These are phyloP conservation scores for Globisporangium middletonii DNA, from an alignment of 352 stramenopile species.

Conservation along the genomic window DNA sequence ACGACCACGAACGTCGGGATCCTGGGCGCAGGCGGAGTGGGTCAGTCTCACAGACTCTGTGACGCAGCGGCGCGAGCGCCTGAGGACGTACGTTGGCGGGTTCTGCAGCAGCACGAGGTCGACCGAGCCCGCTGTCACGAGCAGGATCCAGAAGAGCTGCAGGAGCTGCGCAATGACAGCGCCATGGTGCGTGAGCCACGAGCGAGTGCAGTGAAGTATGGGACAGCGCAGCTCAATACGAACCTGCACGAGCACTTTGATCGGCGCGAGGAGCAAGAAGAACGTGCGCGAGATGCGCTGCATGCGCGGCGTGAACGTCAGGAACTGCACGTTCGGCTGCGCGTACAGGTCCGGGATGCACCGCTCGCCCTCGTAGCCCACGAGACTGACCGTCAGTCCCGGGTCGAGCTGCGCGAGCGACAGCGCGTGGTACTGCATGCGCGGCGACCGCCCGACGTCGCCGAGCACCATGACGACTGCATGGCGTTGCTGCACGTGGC, in stretches of 20 bases:
- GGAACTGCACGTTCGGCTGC: conserved; percentile 59
- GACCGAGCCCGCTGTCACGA: conserved; percentile 58
- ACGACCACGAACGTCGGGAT: conserved; percentile 94
- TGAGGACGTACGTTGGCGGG: conserved; percentile 81
- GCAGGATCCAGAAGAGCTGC: conserved; percentile 78
- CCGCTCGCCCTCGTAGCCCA: conserved; percentile 92
- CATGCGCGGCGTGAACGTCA: conserved; percentile 69
- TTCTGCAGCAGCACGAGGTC: conserved; percentile 98
- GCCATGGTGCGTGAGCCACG: neutral
- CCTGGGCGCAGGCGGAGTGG: conserved; percentile 18
- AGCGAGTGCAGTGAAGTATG: too few relatives aligned
- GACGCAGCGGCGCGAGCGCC: too few relatives aligned
- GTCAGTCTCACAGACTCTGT: too few relatives aligned
- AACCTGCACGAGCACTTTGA: conserved; percentile 77
- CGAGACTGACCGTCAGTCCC: conserved; percentile 74
- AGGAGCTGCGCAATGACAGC: conserved; percentile 29
- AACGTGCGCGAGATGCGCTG: conserved; percentile 53
- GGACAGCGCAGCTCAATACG: neutral
- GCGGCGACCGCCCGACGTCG: conserved; percentile 94
- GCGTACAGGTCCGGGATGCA: conserved; percentile 73
- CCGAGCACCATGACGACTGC: conserved; percentile 92
- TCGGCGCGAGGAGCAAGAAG: conserved; percentile 72
- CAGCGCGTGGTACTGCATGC: conserved; percentile 99
- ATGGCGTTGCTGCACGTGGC: conserved; percentile 27
- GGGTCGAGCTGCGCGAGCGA: conserved; percentile 86